Evolutionary conservation across 176 grass and related monocot species (phyloP).

Genomic region (Coix lacrymajobi): DNA sequence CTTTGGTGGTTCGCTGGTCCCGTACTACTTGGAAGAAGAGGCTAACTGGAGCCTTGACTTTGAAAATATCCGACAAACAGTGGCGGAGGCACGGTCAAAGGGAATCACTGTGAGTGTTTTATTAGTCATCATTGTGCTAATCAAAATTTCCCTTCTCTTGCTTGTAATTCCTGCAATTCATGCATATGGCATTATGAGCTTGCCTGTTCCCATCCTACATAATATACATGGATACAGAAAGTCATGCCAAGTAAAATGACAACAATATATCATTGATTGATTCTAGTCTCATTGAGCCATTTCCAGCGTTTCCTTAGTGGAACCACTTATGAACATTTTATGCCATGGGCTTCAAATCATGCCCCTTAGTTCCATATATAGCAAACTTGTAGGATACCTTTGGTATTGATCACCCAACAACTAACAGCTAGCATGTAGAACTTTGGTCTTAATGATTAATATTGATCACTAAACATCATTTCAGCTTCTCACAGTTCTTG

Average conservation of each 20-base stretch:
- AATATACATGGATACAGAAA: neutral
- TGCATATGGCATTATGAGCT: neutral
- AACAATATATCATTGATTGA: neutral
- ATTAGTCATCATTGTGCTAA: neutral
- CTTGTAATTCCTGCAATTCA: neutral
- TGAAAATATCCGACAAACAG: conserved; percentile 48
- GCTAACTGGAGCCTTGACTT: conserved; percentile 93
- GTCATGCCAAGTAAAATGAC: neutral
- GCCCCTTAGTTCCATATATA: neutral
- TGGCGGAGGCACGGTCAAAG: conserved; percentile 62
- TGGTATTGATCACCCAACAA: neutral
- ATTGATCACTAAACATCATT: neutral
- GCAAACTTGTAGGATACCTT: neutral
- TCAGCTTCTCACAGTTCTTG: neutral
- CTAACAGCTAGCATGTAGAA: neutral
- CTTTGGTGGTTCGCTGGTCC: conserved; percentile 82
- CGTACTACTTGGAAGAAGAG: conserved; percentile 95
- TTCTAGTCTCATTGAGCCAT: neutral
- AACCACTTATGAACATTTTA: neutral
- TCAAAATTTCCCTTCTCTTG: neutral
- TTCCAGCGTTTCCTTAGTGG: neutral
- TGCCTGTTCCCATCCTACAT: neutral
- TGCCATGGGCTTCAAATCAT: neutral
- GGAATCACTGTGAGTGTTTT: conserved; percentile 78
- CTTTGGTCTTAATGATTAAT: neutral